These are phyloP conservation scores for Zalaria obscura DNA, from an alignment of 2,329 filamentous ascomycete genomes.

Conservation along the genomic window DNA sequence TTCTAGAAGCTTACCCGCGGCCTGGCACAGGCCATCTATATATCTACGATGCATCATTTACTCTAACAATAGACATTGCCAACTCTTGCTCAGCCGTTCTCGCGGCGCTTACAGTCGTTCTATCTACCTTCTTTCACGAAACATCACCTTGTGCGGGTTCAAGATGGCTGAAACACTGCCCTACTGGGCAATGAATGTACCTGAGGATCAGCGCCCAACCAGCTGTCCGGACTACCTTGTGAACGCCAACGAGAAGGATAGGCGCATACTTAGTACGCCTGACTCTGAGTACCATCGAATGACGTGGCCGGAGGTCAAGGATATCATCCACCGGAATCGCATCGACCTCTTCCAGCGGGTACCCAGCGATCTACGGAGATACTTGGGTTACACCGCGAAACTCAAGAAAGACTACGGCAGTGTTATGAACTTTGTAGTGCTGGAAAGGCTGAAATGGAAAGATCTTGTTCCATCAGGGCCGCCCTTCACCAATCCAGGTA, in stretches of 20 bases:
- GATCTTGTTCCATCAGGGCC: conserved; percentile 24
- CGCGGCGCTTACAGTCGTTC: neutral
- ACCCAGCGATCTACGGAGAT: conserved; percentile 65
- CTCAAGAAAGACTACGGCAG: conserved; percentile 57
- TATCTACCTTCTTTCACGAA: neutral
- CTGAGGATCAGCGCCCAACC: conserved; percentile 42
- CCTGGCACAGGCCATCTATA: no score
- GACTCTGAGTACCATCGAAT: conserved; percentile 50
- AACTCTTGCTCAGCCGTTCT: no score
- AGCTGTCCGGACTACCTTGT: conserved; percentile 60
- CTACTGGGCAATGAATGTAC: conserved; percentile 77
- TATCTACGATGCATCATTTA: no score
- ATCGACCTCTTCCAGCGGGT: conserved; percentile 65
- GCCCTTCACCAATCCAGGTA: conserved; percentile 30
- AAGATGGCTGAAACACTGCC: conserved; percentile 25
- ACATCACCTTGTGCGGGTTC: neutral
- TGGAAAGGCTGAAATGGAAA: conserved; percentile 56
- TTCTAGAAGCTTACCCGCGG: no score
- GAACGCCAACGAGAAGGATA: conserved; percentile 53
- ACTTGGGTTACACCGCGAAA: conserved; percentile 53
- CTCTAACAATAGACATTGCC: no score
- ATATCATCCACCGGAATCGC: conserved; percentile 49
- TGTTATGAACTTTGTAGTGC: conserved; percentile 62
- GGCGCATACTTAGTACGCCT: conserved; percentile 52
- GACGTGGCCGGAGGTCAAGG: conserved; percentile 55